Evolutionary conservation across 805 yeast genomes (phyloP), one percentile per base, ranked within the genome.

Genomic region (Candida pini): DNA sequence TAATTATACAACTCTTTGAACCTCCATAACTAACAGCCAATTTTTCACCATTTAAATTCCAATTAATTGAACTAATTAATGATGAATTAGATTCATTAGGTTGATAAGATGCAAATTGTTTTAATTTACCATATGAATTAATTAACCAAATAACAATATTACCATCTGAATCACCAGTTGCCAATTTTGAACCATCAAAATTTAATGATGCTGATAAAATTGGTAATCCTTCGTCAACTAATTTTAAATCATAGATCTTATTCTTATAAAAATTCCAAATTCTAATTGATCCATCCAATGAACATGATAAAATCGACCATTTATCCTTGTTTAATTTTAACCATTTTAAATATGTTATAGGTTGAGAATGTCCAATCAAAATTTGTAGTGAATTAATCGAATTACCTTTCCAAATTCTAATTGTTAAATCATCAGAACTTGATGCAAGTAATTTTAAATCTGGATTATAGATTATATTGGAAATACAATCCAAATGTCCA

Each of bases 371-470:
- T 0, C 78, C 80, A 6, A 51, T 36, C 25, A 75, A 51, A 5
- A 70, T 58, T 37, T 69, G 69, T 23, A 69, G 59, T 19, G 76
- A 69, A 39, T 73, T 73, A 17, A 73, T 60, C 21, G 77, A 71
- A 18, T 70, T 69, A 24, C 87, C 81, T 48, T 69, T 73, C 95
- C 96, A 89, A 15, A 87, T 64, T 45, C 85, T 72, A 7, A 88
- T 68, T 0, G 72, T 64, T 36, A 73, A 70, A 53, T 89, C 96
- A 51, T 85, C 95, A 2, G 94, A 78, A 7, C 85, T 78, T 2
- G 89, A 76, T 4, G 87, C 77, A 26, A 89, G 62, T 20, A 81
- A 55, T 44, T 74, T 75, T 12, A 68, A 62, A 3, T 56, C 54
- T 5, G 51, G 40, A 47, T 80, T 77, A 52, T 81, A 85, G 20